Evolutionary conservation across 2,329 filamentous ascomycete genomes (phyloP).

Genomic region (Lachnellula hyalina): DNA sequence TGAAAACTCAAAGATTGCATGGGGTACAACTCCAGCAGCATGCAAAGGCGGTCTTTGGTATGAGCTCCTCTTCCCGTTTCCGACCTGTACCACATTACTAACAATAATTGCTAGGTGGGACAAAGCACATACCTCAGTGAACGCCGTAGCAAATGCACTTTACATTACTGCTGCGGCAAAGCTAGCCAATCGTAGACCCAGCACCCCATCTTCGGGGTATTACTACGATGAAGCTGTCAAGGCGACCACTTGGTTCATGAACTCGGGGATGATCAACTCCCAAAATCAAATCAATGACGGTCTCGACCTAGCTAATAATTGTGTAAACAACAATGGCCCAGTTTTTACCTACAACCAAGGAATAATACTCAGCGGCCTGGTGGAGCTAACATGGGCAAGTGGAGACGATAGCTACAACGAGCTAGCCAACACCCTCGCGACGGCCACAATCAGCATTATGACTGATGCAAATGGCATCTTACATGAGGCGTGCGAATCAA

Average conservation of each 20-base stretch:
- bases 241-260: slow-evolving; percentile 47
- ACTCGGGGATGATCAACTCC: slow-evolving; percentile 42
- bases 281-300: slow-evolving; percentile 50
- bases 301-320: slow-evolving; percentile 37
- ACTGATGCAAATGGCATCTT: slow-evolving; percentile 44
- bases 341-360: slow-evolving; percentile 57
- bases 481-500: slow-evolving; percentile 47
- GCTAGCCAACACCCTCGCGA: slow-evolving; percentile 50
- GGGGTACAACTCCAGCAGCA: slow-evolving; percentile 38
- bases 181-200: slow-evolving; percentile 51
- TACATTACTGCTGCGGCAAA: slow-evolving; percentile 50
- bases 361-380: slow-evolving; percentile 52
- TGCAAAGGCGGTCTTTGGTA: slow-evolving; percentile 46
- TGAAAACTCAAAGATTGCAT: slow-evolving; percentile 49
- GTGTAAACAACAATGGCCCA: slow-evolving; percentile 41
- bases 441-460: slow-evolving; percentile 44
- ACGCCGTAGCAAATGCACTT: slow-evolving; percentile 52
- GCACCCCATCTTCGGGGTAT: slow-evolving; percentile 42
- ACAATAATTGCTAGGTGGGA: slow-evolving; percentile 39
- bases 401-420: slow-evolving; percentile 35
- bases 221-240: slow-evolving; percentile 51
- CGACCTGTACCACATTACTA: background rate
- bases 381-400: slow-evolving; percentile 50
- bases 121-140: slow-evolving; percentile 47
- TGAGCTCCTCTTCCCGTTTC: slow-evolving; percentile 1